Base-by-base conservation (phyloP, 1,139 yeast species). In the Saccharomyces hybrid region DNA sequence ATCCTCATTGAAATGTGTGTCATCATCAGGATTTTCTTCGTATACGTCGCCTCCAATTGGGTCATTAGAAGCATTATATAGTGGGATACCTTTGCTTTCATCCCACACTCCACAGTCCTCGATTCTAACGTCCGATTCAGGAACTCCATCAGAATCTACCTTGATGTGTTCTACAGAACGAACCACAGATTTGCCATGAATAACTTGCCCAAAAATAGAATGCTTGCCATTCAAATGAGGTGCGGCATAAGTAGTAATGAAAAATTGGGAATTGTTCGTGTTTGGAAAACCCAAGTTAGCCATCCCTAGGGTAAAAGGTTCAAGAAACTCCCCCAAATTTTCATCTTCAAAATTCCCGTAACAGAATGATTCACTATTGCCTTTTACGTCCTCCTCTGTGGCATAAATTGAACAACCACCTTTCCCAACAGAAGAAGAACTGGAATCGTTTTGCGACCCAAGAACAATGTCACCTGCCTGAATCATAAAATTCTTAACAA, bases 21-120 rank as follows among this genome's bases (percentile, higher is more conserved):
- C 90, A 63, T 84, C 88, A 59, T 83, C 90, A 0, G 95, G 95
- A 61, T 76, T 81, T 65, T 86, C 95, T 69, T 86, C 93, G 62
- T 78, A 86, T 0, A 80, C 69, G 62, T 86, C 95, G 6, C 88
- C 88, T 1, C 86, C 89, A 9, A 81, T 73, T 0, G 71, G 66
- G 57, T 79, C 80, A 60, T 82, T 81, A 52, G 86, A 78, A 0
- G 89, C 87, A 63, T 83, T 82, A 61, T 63, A 79, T 2, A 83
- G 74, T 0, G 91, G 91, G 1, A 82, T 71, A 0, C 63, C 72
- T 75, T 79, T 78, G 0, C 71, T 71, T 13, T 76, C 78, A 3
- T 70, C 62, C 90, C 91, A 86, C 46, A 68, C 74, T 1, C 96
- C 97, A 70, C 91, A 82, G 47, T 81, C 77, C 1, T 68, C 73